Base-by-base conservation (phyloP, 2,329 filamentous ascomycete genomes). In the Colletotrichum endophyticum region DNA sequence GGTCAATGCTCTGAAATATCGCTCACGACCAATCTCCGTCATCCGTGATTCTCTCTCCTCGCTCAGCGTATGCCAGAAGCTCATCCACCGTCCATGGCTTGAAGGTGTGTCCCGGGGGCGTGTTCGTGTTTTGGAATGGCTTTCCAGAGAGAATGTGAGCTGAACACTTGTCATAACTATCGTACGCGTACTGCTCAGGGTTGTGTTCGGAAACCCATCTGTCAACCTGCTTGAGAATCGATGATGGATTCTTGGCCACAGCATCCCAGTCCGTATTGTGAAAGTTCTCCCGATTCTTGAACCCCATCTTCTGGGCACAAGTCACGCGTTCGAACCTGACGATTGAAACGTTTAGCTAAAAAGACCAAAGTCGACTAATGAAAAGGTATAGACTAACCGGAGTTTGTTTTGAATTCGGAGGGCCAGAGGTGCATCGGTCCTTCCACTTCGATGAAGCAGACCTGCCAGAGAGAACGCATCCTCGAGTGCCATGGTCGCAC, bases 401-500 rank as follows among this genome's bases (percentile, higher is more conserved):
- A 66, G 70, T 28, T 66, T 66, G 61, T 66, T 72, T 13, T 72
- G 70, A 6, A 72, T 28, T 12, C 61, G 25, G 9, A 57, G 27
- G 2, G 30, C 44, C 6, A 72, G 32, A 6, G 61, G 39, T 27
- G 44, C 30, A 13, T 56, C 13, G 11, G n/a, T 4, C 16, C 2
- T 59, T n/a, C 53, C 66, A 16, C 32, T 69, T 3, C 15, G 28
- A n/a, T 69, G 53, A 34, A 68, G 66, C 66, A 61, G 84, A 5
- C 83, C 78, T 3, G 85, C 84, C 4, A 87, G 77, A 7, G 83
- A 85, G 32, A 85, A 78, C 19, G 84, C 85, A 73, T 87, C 86
- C 68, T 87, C 86, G 44, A 87, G 85, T 2, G 85, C 85, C 79
- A 86, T 85, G 3, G 84, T 86, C 9, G 85, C 86, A 4, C 85